phyloP scores from a whole-genome alignment of 1,284 basidiomycete species.

The Leccinum subspadiceum region DNA sequence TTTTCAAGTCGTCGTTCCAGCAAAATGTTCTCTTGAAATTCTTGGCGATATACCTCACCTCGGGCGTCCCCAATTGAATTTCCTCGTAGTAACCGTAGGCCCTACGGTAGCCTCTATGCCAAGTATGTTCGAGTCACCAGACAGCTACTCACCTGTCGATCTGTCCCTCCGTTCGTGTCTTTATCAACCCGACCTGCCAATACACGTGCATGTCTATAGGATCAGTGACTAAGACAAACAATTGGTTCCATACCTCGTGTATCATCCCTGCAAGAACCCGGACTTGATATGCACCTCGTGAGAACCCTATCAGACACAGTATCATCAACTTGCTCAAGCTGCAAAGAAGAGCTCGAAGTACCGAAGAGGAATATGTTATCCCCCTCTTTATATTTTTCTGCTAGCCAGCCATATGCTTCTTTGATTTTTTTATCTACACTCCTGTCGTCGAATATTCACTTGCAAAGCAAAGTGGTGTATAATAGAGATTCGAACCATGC shows the following conservation, averaged over 20 bases:
- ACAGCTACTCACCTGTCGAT: background rate
- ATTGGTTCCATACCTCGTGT: background rate
- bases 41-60: background rate
- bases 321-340: background rate
- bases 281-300: background rate
- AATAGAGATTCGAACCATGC: background rate
- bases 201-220: background rate
- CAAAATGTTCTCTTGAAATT: background rate
- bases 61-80: background rate
- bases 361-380: background rate
- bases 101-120: background rate
- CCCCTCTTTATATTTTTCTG: background rate
- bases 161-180: background rate
- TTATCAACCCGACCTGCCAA: background rate
- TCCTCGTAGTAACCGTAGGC: background rate
- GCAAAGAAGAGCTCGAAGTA: background rate
- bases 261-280: background rate
- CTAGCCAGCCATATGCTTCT: background rate
- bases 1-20: background rate
- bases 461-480: background rate
- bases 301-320: background rate
- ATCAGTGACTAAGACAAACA: background rate
- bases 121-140: background rate
- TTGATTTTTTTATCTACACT: background rate
- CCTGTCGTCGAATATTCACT: background rate